phyloP scores from a whole-genome alignment of 2,329 filamentous ascomycete genomes.

The Fusarium neocosmosporiellum region DNA sequence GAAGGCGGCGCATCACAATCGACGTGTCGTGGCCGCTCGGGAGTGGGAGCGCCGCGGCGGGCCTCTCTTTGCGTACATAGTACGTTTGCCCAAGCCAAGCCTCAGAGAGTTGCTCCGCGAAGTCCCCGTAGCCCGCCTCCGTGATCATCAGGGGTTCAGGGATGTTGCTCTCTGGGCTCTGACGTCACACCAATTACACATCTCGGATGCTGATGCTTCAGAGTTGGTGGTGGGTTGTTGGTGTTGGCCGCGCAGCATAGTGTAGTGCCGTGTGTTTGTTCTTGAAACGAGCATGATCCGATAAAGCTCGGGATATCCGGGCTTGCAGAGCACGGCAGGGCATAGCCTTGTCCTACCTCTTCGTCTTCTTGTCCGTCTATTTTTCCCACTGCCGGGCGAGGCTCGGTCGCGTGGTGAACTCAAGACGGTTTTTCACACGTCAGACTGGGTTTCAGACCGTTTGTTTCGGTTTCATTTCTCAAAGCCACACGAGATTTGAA shows the following conservation, averaged over 20 bases:
- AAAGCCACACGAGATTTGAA: neutral
- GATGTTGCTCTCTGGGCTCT: constrained; percentile 11
- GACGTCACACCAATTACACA: constrained; percentile 30
- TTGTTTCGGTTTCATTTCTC: constrained; percentile 36
- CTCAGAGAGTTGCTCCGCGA: constrained; percentile 9
- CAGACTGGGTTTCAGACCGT: constrained; percentile 35
- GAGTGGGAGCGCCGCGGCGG: neutral
- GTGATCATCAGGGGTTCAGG: constrained; percentile 36
- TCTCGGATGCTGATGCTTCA: neutral
- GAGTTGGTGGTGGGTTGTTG: constrained; percentile 3
- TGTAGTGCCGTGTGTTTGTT: constrained; percentile 20
- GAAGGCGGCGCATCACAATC: constrained; percentile 34
- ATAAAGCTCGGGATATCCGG: neutral
- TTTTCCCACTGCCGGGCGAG: neutral
- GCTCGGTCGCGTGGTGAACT: neutral
- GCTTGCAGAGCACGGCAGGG: neutral
- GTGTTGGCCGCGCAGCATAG: neutral
- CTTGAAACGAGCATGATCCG: constrained; percentile 22
- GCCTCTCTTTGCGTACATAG: neutral
- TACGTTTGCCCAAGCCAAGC: constrained; percentile 10
- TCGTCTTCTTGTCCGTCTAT: neutral
- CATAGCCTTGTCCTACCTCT: constrained; percentile 15
- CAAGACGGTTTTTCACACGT: constrained; percentile 4
- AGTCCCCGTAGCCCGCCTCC: constrained; percentile 1
- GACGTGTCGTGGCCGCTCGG: constrained; percentile 13